Evolutionary conservation across 176 grass and related monocot species (phyloP), one percentile per base, ranked within the genome.

Genomic region (Saccharum officinarum): DNA sequence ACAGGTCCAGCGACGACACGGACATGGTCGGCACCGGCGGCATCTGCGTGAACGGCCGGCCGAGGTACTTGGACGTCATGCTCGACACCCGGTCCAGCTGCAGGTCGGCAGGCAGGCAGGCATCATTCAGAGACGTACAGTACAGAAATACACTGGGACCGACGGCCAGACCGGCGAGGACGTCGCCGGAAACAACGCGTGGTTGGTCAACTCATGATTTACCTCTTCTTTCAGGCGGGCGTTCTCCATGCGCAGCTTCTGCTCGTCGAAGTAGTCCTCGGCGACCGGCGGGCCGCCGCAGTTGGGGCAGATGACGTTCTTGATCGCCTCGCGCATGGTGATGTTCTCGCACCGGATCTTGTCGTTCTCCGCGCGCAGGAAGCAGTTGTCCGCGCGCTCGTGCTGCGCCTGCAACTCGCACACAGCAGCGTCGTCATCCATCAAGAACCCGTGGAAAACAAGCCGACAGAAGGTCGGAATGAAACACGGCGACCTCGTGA

Each of bases 261-360:
- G 97, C 75, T 97, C 97, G 76, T 99, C 97, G 36, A 99, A 99
- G 80, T 88, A 99, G 76, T 94, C 94, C 39, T 99, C 97, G 17
- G 79, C 75, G 70, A 90, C 71, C 26, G 97, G 91, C 16, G 94
- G 86, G 82, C 87, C 88, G 62, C 94, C 97, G 62, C 97, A 99
- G 84, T 46, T 85, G 69, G 97, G 97, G 86, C 97, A 99, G 82
- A 97, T 88, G 62, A 92, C 71, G 73, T 92, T 99, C 88, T 91
- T 94, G 22, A 99, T 89, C 23, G 97, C 94, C 88, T 94, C 97
- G 0, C 90, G 81, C 92, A 99, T 99, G 82, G 93, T 89, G 76
- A 99, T 94, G 80, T 97, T 99, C 85, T 99, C 97, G 76, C 94
- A 94, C 20, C 97, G 94, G 84, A 99, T 99, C 89, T 97, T 97